A percentile compares a stretch with the other conserved stretches of the same genome.
Conservation (phyloP, 164 flowering plant species). For the Piper longum region DNA sequence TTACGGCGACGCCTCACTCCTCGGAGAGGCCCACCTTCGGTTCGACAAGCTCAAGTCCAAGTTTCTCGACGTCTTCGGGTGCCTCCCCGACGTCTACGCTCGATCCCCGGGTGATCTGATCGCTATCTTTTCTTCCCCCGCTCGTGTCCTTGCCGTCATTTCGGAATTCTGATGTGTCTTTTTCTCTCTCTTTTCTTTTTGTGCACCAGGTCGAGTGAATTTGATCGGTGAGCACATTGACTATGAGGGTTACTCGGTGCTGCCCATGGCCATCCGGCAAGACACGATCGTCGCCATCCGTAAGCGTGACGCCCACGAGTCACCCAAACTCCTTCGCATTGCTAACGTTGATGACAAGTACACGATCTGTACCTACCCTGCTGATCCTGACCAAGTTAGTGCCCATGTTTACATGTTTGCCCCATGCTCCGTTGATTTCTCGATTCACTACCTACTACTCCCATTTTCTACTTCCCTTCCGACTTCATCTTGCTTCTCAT, state of each 20-base stretch:
- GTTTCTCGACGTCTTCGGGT: conserved; percentile 47
- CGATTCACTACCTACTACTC: no score
- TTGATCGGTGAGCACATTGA: conserved; percentile 98
- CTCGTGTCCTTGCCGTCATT: background rate
- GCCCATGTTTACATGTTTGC: background rate
- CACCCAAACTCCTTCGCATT: conserved; percentile 40
- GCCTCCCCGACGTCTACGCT: conserved; percentile 57
- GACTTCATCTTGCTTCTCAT: no score
- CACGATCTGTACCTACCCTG: conserved; percentile 67
- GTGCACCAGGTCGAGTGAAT: conserved; percentile 67
- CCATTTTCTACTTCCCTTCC: no score
- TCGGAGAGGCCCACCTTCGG: conserved; percentile 69
- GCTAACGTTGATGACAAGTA: conserved; percentile 76
- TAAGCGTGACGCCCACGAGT: conserved; percentile 26
- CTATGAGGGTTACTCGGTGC: conserved; percentile 90
- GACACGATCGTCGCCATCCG: conserved; percentile 81
- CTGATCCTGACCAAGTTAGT: conserved; percentile 66
- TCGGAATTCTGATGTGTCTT: background rate
- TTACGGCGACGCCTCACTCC: conserved; percentile 64
- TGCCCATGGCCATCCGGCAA: conserved; percentile 95
- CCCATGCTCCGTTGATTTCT: background rate
- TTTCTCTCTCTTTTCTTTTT: background rate
- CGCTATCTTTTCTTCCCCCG: background rate
- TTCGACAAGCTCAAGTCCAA: conserved; percentile 46
- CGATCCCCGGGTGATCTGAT: conserved; percentile 69